phyloP scores from a whole-genome alignment of 176 grass and related monocot species.

The Carex myosuroides region DNA sequence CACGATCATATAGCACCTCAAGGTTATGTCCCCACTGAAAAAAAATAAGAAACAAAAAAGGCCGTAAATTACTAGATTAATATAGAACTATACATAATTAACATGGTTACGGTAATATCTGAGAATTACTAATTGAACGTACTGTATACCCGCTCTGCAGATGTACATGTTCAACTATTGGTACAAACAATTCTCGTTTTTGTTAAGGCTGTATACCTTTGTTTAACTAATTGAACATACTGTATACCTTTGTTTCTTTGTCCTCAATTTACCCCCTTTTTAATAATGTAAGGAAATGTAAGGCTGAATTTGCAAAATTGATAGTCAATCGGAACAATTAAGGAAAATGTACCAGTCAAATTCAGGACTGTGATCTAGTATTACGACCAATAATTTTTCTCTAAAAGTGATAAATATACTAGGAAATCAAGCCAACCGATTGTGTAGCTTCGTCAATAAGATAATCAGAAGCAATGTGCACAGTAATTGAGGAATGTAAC shows the following conservation, averaged over 20 bases:
- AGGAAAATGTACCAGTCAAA: neutral
- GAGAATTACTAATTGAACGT: neutral
- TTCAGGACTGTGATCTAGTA: neutral
- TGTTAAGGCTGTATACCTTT: too few species aligned
- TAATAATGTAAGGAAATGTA: neutral
- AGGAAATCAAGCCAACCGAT: conserved; percentile 31
- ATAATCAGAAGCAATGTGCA: conserved; percentile 96
- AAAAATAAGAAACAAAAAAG: neutral
- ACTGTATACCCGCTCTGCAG: neutral
- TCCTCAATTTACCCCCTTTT: neutral
- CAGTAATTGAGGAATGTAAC: conserved; percentile 93
- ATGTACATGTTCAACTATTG: neutral
- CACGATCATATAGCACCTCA: conserved; percentile 72
- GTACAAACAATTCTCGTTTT: neutral
- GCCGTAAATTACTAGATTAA: neutral
- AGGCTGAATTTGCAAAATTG: neutral
- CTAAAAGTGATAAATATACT: neutral
- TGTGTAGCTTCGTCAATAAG: conserved; percentile 51
- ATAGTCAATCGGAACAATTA: neutral
- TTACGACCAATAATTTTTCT: neutral
- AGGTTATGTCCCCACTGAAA: conserved; percentile 89
- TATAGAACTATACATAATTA: neutral
- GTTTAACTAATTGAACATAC: too few species aligned
- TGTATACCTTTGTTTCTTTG: neutral
- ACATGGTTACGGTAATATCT: neutral